phyloP scores from a whole-genome alignment of 495 filamentous ascomycete genomes.

The Sabuloglossum arenarium region DNA sequence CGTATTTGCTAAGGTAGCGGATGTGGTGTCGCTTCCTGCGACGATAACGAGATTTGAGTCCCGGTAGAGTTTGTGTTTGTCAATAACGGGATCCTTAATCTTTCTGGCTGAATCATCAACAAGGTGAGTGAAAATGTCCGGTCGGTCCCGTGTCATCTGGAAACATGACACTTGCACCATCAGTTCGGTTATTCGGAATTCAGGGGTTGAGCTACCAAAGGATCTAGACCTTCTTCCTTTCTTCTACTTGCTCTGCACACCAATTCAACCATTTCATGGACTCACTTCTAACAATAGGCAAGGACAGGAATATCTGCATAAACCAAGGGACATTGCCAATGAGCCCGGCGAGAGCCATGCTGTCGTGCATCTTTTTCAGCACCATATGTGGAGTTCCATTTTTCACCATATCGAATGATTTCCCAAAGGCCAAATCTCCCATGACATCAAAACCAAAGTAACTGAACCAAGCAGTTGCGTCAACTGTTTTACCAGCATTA shows the following conservation, averaged over 20 bases:
- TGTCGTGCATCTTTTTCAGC: slow-evolving; percentile 4
- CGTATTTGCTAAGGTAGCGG: too few relatives aligned
- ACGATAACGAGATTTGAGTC: too few relatives aligned
- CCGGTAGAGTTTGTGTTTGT: too few relatives aligned
- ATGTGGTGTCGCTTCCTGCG: too few relatives aligned
- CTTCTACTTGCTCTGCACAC: not conserved
- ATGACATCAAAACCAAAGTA: slow-evolving; percentile 26
- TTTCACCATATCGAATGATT: slow-evolving; percentile 22
- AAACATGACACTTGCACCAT: too few relatives aligned
- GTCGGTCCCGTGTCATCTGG: not conserved
- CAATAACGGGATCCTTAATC: too few relatives aligned
- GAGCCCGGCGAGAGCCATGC: not conserved
- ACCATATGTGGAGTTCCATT: slow-evolving; percentile 15
- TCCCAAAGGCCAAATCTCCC: slow-evolving; percentile 24
- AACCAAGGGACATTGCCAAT: not conserved
- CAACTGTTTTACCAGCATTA: slow-evolving; percentile 18
- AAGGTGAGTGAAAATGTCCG: not conserved
- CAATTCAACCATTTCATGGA: not conserved
- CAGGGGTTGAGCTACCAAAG: too few relatives aligned
- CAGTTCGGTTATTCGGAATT: too few relatives aligned
- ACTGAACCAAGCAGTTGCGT: slow-evolving; percentile 19
- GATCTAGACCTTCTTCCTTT: not conserved
- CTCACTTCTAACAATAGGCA: not conserved
- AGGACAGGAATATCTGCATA: not conserved
- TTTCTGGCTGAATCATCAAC: not conserved